Percentiles rank a stretch among this genome's conserved stretches.
phyloP scores from a whole-genome alignment of 2,329 filamentous ascomycete species.

The Colletotrichum nymphaeae region DNA sequence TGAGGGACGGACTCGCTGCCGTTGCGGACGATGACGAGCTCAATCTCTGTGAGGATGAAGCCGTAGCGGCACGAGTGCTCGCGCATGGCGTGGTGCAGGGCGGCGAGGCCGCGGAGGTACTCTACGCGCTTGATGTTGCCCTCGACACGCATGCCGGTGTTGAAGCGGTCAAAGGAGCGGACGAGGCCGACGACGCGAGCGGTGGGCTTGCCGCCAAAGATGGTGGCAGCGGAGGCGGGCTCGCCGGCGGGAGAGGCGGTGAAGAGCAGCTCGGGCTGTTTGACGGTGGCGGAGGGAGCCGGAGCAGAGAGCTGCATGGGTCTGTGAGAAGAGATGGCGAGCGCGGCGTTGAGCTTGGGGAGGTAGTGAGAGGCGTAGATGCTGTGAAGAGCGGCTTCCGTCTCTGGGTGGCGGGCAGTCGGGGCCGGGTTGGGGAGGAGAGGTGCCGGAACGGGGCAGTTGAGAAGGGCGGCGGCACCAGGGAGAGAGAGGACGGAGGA shows the following conservation, averaged over 20 bases:
- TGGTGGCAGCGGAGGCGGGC: slow-evolving; percentile 64
- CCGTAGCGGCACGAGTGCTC: slow-evolving; percentile 94
- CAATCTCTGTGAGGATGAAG: slow-evolving; percentile 96
- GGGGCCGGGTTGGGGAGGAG: slow-evolving; percentile 70
- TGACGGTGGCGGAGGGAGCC: slow-evolving; percentile 46
- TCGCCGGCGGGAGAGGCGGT: slow-evolving; percentile 71
- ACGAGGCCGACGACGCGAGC: slow-evolving; percentile 83
- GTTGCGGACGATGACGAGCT: slow-evolving; percentile 89
- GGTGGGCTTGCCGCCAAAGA: slow-evolving; percentile 60
- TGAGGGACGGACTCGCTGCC: slow-evolving; percentile 78
- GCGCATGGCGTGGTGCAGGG: slow-evolving; percentile 91
- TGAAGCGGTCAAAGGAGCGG: slow-evolving; percentile 93
- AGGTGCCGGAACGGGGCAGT: slow-evolving; percentile 71
- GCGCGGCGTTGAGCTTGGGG: slow-evolving; percentile 86
- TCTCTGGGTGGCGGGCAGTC: slow-evolving; percentile 78
- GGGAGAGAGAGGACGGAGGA: slow-evolving; percentile 78
- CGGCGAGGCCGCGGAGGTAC: slow-evolving; percentile 87
- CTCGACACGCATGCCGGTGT: slow-evolving; percentile 91
- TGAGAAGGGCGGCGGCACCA: slow-evolving; percentile 78
- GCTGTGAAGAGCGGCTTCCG: slow-evolving; percentile 78
- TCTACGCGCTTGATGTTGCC: slow-evolving; percentile 84
- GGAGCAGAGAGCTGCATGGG: slow-evolving; percentile 65
- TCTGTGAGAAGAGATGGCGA: slow-evolving; percentile 78
- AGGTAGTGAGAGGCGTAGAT: slow-evolving; percentile 84
- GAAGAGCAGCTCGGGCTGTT: slow-evolving; percentile 68